Percentiles rank a stretch among this genome's conserved stretches.
phyloP scores from a whole-genome alignment of 805 yeast genomes.

The Starmerella gropengiesseri region DNA sequence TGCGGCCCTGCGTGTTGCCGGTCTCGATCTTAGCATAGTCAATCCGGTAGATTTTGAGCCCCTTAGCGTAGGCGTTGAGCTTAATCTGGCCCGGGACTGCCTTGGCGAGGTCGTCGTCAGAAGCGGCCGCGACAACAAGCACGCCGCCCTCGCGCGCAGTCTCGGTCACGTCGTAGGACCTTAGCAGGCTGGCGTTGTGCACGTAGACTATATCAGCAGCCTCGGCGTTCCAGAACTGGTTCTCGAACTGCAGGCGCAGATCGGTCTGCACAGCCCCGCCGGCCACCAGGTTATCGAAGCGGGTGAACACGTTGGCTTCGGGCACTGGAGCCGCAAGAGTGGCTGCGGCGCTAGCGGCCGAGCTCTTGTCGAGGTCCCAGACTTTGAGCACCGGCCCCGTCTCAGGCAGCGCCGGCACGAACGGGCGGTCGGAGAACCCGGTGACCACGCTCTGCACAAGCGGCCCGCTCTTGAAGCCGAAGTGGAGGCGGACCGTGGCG shows the following conservation, averaged over 20 bases:
- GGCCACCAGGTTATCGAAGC: conserved; percentile 57
- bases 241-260: conserved; percentile 38
- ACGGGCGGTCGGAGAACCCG: conserved; percentile 36
- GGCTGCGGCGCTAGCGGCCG: conserved; percentile 19
- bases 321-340: conserved; percentile 18
- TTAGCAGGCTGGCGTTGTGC: conserved; percentile 46
- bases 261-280: conserved; percentile 67
- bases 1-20: conserved; percentile 53
- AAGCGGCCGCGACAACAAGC: conserved; percentile 34
- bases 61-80: conserved; percentile 41
- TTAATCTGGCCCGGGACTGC: conserved; percentile 45
- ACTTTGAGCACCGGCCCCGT: conserved; percentile 12
- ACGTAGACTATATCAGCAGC: conserved; percentile 55
- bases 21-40: conserved; percentile 59
- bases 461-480: conserved; percentile 23
- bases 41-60: conserved; percentile 43
- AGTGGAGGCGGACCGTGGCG: conserved; percentile 27
- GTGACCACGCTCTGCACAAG: conserved; percentile 39
- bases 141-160: conserved; percentile 48
- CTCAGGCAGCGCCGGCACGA: conserved; percentile 4
- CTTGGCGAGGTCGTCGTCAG: conserved; percentile 42
- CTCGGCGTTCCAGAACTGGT: conserved; percentile 34
- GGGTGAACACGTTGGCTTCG: conserved; percentile 43
- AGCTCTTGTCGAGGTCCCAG: conserved; percentile 22
- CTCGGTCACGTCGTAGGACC: conserved; percentile 50